phyloP scores from a whole-genome alignment of 108 stramenopile species.

The Nitzschia sp. region DNA sequence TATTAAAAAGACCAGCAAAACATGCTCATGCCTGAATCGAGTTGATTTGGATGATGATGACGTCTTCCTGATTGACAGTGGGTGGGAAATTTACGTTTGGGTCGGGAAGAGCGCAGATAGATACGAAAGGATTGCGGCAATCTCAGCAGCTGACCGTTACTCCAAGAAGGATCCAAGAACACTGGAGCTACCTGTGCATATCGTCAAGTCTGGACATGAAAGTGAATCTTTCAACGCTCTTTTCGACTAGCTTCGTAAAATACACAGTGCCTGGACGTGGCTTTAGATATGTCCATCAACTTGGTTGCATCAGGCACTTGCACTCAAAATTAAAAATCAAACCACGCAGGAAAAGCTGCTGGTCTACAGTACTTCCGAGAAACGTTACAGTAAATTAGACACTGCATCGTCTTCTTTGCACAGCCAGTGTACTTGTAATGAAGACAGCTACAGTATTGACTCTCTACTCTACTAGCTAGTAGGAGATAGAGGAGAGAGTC shows the following conservation, averaged over 20 bases:
- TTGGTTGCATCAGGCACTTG: no score
- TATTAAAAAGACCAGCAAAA: conserved; percentile 3
- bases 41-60: conserved; percentile 46
- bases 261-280: no score
- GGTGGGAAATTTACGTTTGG: conserved; percentile 79
- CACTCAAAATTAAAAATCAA: no score
- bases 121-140: conserved; percentile 72
- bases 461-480: no score
- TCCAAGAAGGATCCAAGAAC: conserved; percentile 39
- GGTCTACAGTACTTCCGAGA: no score
- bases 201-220: conserved; percentile 36
- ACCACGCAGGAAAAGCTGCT: no score
- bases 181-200: conserved; percentile 28
- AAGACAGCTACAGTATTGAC: no score
- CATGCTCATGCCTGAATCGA: conserved; percentile 21
- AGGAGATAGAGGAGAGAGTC: no score
- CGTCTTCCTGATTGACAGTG: conserved; percentile 75
- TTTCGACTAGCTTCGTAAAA: conserved; percentile 24
- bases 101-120: conserved; percentile 62
- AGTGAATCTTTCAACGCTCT: background rate
- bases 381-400: no score
- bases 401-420: no score
- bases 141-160: conserved; percentile 44
- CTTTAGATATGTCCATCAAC: background rate
- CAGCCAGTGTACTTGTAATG: no score